Base-by-base conservation (phyloP, 1,139 yeast genomes). In the Hansenula sp. region DNA sequence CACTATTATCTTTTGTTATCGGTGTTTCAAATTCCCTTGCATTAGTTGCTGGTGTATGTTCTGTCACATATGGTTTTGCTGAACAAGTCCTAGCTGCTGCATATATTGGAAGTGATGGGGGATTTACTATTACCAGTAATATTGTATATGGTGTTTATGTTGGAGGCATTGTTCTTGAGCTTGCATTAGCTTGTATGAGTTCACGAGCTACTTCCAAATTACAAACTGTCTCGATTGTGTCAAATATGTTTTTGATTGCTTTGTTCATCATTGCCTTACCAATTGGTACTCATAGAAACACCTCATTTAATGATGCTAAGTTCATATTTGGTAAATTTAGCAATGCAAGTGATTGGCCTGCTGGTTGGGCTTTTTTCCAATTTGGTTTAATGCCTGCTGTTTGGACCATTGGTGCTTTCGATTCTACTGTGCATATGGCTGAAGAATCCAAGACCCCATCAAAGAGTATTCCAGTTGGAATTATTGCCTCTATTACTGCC, bases 231-330 rank as follows among this genome's bases (percentile, higher is more conserved):
- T 81, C 88, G 40, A 81, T 83, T 39, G 54, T 71, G 16, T 68
- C 77, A 45, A 84, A 84, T 59, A 62, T 77, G 27, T 70, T 73
- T 43, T 63, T 83, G 38, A 74, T 84, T 48, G 60, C 74, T 8
- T 60, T 84, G n/a, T 78, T 81, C 52, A 62, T 82, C 47, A 80
- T 84, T 57, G 89, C 88, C 2, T 66, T 84, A 13, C 91, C 90
- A 17, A 73, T 62, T 65, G 81, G 76, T 60, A 79, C 38, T 46
- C 55, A 71, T 4, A 62, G 27, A 33, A 47, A 45, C 21, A 31
- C 47, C 4, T 8, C 38, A 2, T 52, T 52, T 59, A 65, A 67
- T 51, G 65, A 72, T 17, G 70, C 68, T 28, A 55, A 65, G 11
- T 74, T 68, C 51, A 81, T 82, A 40, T 85, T 84, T 61, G 79